These are phyloP conservation scores for Picochlorum sp. DNA, from an alignment of 139 green algal species.

Conservation along the genomic window DNA sequence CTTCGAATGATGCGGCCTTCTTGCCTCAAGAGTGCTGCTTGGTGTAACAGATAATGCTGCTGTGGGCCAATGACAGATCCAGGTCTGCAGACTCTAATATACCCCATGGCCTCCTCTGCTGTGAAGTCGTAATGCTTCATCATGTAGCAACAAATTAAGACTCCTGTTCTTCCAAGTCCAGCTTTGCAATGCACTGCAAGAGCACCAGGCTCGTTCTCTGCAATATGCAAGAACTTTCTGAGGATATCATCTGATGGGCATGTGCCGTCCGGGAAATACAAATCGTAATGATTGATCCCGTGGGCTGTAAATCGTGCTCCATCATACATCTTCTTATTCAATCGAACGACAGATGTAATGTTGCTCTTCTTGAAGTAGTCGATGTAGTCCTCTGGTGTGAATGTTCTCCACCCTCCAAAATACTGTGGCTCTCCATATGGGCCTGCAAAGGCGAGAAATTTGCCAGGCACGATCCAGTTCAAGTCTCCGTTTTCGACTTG, in stretches of 20 bases:
- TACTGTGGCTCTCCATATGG: constrained; percentile 50
- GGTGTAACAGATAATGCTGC: constrained; percentile 77
- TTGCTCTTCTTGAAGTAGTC: constrained; percentile 59
- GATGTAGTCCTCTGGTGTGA: constrained; percentile 80
- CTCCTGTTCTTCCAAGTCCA: constrained; percentile 80
- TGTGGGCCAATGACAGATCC: constrained; percentile 88
- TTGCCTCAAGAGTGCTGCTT: constrained; percentile 33
- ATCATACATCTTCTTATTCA: constrained; percentile 93
- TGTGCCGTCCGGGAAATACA: constrained; percentile 90
- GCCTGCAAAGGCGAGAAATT: constrained; percentile 82
- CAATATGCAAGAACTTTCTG: constrained; percentile 64
- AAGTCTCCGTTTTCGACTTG: constrained; percentile 86
- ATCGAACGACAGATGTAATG: constrained; percentile 66
- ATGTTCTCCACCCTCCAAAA: constrained; percentile 67
- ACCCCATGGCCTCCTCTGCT: constrained; percentile 78
- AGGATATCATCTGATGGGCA: constrained; percentile 72
- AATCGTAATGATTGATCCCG: constrained; percentile 76
- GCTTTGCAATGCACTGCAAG: constrained; percentile 91
- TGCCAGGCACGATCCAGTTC: constrained; percentile 88
- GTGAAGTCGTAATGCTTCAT: constrained; percentile 90
- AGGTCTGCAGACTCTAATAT: constrained; percentile 83
- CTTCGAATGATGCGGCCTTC: constrained; percentile 4
- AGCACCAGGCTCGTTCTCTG: constrained; percentile 57
- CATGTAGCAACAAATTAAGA: constrained; percentile 86
- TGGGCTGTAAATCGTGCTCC: constrained; percentile 53